Base-by-base conservation (phyloP, 192 early-diverging fungal species). In the Coemansia sp. region DNA sequence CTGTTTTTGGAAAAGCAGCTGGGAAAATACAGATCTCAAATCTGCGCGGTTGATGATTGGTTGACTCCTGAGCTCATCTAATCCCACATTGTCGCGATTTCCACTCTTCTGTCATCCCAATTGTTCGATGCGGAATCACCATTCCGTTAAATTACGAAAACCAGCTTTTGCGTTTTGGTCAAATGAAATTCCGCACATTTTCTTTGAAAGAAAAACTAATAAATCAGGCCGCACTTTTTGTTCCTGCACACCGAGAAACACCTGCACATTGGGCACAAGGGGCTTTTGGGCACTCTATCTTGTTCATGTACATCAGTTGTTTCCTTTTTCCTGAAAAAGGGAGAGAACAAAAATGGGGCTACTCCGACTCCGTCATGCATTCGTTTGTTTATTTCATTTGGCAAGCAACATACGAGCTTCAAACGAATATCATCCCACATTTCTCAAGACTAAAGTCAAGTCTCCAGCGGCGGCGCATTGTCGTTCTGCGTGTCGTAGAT, bases 401-500 rank as follows among this genome's bases (percentile, higher is more conserved):
- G 29, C 29, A 7, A 31, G 29, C 29, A 31, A 8, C 29, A 31
- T 6, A 6, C 6, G 29, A 31, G 29, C 29, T 31, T 6, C 29
- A 43, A 43, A 43, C 6, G 41, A n/a, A 6, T 16, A 43, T 43
- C 41, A 0, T 11, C 16, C 10, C 2, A 43, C 16, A 43, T 16
- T 43, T 16, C 2, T 43, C 10, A 43, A 16, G 3, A 11, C 12
- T 16, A 43, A 43, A 43, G 41, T 43, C 4, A 43, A 43, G 10
- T n/a, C 41, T 43, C 41, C 10, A 43, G 16, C 7, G 37, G 19
- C 5, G 67, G 67, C 52, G 73, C 67, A 17, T 6, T 59, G 50
- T 76, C 74, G 22, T 38, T 39, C 45, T 72, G 66, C 22, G 77
- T 80, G 49, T 80, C 77, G 51, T 80, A 80, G 25, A 80, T 57